phyloP scores from a whole-genome alignment of 2,329 filamentous ascomycete species.

The Colletotrichum sublineola region DNA sequence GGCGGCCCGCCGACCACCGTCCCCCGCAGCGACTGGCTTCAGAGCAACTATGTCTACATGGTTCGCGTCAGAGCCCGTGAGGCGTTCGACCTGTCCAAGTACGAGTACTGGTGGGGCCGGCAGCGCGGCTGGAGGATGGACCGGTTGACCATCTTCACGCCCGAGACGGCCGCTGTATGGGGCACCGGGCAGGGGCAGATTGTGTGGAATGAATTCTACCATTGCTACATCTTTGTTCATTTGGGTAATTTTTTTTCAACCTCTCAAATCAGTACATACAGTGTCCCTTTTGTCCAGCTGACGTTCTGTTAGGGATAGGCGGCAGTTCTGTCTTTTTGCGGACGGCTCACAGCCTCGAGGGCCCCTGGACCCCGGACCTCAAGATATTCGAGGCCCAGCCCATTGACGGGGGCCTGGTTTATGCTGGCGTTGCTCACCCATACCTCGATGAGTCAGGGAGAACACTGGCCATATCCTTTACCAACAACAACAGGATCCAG shows the following conservation, averaged over 20 bases:
- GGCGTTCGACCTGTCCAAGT: conserved; percentile 53
- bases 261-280: too few species aligned
- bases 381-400: conserved; percentile 52
- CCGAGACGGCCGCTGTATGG: conserved; percentile 56
- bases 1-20: conserved; percentile 54
- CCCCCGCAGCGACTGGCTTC: conserved; percentile 44
- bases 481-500: conserved; percentile 56
- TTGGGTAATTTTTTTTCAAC: conserved; percentile 37
- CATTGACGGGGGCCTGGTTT: conserved; percentile 52
- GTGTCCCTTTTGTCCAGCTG: neutral
- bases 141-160: conserved; percentile 49
- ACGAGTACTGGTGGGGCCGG: conserved; percentile 58
- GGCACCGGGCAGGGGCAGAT: conserved; percentile 55
- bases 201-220: conserved; percentile 52
- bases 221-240: conserved; percentile 54
- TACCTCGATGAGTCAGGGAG: conserved; percentile 53
- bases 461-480: conserved; percentile 55
- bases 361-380: conserved; percentile 54
- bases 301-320: conserved; percentile 12
- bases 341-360: conserved; percentile 50
- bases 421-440: conserved; percentile 55
- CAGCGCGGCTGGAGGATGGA: conserved; percentile 53
- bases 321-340: conserved; percentile 43
- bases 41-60: conserved; percentile 52
- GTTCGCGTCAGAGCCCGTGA: conserved; percentile 52